Percentiles rank a stretch among this genome's conserved stretches.
Conservation (phyloP, 768 basidiomycete species). For the Pisolithus orientalis region DNA sequence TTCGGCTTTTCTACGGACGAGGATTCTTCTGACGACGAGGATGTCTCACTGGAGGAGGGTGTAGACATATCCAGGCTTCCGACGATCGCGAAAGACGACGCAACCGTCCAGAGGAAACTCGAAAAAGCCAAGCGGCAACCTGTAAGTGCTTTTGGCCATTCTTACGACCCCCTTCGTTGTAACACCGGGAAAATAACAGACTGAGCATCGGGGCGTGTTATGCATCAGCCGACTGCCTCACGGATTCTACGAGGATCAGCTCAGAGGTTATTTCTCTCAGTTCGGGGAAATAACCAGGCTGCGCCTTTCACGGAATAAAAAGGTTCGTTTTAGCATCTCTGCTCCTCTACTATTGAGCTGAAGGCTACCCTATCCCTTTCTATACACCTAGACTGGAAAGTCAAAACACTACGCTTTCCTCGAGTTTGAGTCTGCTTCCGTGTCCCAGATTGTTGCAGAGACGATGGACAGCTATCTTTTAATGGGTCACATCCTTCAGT, state of each 20-base stretch:
- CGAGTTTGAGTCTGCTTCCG: conserved; percentile 84
- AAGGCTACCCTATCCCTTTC: not conserved
- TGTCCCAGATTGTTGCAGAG: conserved; percentile 93
- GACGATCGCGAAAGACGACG: conserved; percentile 85
- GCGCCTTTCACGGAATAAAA: conserved; percentile 89
- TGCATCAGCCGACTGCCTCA: conserved; percentile 91
- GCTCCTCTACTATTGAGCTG: not conserved
- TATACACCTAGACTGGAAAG: conserved; percentile 64
- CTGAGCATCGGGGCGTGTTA: conserved; percentile 73
- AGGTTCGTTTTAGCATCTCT: conserved; percentile 37
- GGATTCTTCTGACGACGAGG: conserved; percentile 75
- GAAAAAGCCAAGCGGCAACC: conserved; percentile 58
- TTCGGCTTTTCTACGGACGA: conserved; percentile 76
- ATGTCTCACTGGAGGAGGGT: conserved; percentile 47
- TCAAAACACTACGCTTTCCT: conserved; percentile 98
- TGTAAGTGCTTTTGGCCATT: conserved; percentile 14
- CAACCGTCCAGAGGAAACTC: conserved; percentile 59
- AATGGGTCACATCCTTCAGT: conserved; percentile 88
- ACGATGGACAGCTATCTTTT: conserved; percentile 99
- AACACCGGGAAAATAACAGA: conserved; percentile 27
- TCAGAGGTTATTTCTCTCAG: conserved; percentile 89
- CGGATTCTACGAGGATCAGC: conserved; percentile 95
- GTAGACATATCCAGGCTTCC: conserved; percentile 75
- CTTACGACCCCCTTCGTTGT: not conserved
- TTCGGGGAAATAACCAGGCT: conserved; percentile 88